phyloP scores from a whole-genome alignment of 345 rosid species.

The Boechera retrofracta region DNA sequence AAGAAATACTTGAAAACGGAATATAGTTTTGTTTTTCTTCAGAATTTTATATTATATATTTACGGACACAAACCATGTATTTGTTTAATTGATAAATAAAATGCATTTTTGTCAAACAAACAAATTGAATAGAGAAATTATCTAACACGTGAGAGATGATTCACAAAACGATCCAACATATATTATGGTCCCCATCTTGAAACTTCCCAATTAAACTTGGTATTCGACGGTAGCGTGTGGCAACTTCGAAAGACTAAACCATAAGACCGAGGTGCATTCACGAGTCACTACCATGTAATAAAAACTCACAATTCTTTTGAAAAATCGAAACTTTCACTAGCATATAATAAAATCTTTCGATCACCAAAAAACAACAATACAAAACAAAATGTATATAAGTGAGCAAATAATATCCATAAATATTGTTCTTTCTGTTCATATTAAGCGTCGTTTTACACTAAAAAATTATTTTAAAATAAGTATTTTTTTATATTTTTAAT shows the following conservation, averaged over 20 bases:
- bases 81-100: neutral
- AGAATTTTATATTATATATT: neutral
- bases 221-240: conserved; percentile 23
- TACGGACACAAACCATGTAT: neutral
- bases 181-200: conserved; percentile 18
- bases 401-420: conserved; percentile 4
- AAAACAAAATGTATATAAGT: neutral
- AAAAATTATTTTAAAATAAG: no score
- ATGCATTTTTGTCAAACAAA: neutral
- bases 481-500: no score
- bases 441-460: no score
- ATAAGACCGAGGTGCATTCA: conserved; percentile 1
- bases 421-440: neutral
- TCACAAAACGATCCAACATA: neutral
- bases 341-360: no score
- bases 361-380: neutral
- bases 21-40: neutral
- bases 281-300: conserved; percentile 1
- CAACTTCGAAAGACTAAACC: conserved; percentile 4
- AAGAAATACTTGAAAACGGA: neutral
- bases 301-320: neutral
- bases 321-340: neutral
- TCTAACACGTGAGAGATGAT: conserved; percentile 5
- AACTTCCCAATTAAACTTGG: conserved; percentile 6
- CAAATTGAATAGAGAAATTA: neutral